Evolutionary conservation across 1,139 yeast species (phyloP).

Genomic region (Diutina mesorugosa): DNA sequence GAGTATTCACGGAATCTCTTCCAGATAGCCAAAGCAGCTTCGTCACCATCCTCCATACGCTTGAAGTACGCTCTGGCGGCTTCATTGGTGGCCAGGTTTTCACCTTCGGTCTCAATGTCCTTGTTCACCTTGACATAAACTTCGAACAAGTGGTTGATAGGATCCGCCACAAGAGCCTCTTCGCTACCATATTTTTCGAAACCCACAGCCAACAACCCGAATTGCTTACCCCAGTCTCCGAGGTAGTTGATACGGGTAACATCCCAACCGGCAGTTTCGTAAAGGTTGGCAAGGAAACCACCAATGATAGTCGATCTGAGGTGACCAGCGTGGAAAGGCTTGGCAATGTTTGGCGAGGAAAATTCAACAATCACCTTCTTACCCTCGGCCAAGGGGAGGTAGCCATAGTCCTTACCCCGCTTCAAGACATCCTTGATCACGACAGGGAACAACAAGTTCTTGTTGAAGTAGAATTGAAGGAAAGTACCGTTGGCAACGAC

Average conservation of each 20-base stretch:
- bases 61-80: constrained; percentile 82
- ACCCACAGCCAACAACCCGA: constrained; percentile 91
- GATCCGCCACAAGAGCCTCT: constrained; percentile 58
- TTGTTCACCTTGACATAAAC: constrained; percentile 83
- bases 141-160: constrained; percentile 89
- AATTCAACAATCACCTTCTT: constrained; percentile 77
- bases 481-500: constrained; percentile 85
- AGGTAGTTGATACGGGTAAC: constrained; percentile 85
- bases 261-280: constrained; percentile 83
- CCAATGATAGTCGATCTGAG: constrained; percentile 96
- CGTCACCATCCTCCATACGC: constrained; percentile 90
- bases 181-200: constrained; percentile 77
- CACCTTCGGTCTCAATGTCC: constrained; percentile 71
- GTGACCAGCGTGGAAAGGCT: constrained; percentile 99
- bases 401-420: constrained; percentile 55
- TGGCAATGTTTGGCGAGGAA: constrained; percentile 96
- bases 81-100: constrained; percentile 55
- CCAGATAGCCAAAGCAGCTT: constrained; percentile 71
- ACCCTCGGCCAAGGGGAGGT: constrained; percentile 60
- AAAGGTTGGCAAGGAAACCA: constrained; percentile 85
- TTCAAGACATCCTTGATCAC: constrained; percentile 62
- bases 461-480: constrained; percentile 75
- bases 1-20: constrained; percentile 79
- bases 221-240: constrained; percentile 99
- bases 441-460: constrained; percentile 49